Percentiles rank a stretch among this genome's conserved stretches.
phyloP scores from a whole-genome alignment of 2,329 filamentous ascomycete species.

The Arthrobotrys conoides region DNA sequence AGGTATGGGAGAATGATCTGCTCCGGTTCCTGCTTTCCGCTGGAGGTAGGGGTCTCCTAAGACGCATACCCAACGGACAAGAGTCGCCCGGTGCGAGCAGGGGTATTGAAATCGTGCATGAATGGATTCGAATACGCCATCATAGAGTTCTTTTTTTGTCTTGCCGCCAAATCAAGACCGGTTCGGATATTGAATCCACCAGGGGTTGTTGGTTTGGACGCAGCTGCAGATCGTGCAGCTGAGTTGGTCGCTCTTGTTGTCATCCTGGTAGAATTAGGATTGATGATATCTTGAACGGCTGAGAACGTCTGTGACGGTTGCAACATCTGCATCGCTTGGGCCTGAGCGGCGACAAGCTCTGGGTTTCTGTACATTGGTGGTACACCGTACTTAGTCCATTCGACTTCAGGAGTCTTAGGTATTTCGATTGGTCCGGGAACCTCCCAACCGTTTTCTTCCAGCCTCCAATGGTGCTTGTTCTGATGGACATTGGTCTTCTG shows the following conservation, averaged over 20 bases:
- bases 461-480: conserved; percentile 55
- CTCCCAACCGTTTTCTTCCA: conserved; percentile 54
- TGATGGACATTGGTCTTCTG: conserved; percentile 59
- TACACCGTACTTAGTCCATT: conserved; percentile 55
- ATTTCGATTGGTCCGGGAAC: conserved; percentile 44
- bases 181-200: conserved; percentile 55
- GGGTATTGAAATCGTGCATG: conserved; percentile 39
- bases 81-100: conserved; percentile 36
- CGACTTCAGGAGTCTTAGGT: conserved; percentile 42
- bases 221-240: conserved; percentile 34
- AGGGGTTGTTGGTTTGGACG: conserved; percentile 30
- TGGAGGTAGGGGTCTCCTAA: conserved; percentile 34
- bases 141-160: conserved; percentile 44
- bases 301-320: conserved; percentile 30
- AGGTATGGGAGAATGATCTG: conserved; percentile 21
- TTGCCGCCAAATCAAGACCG: conserved; percentile 50
- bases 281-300: conserved; percentile 56
- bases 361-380: conserved; percentile 51
- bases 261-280: conserved; percentile 56
- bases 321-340: conserved; percentile 16
- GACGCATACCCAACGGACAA: conserved; percentile 56
- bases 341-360: conserved; percentile 10
- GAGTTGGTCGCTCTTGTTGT: conserved; percentile 55
- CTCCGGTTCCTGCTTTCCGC: conserved; percentile 24
- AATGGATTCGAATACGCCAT: conserved; percentile 53